phyloP scores from a whole-genome alignment of 495 filamentous ascomycete species.

The Trichoderma erinaceum region DNA sequence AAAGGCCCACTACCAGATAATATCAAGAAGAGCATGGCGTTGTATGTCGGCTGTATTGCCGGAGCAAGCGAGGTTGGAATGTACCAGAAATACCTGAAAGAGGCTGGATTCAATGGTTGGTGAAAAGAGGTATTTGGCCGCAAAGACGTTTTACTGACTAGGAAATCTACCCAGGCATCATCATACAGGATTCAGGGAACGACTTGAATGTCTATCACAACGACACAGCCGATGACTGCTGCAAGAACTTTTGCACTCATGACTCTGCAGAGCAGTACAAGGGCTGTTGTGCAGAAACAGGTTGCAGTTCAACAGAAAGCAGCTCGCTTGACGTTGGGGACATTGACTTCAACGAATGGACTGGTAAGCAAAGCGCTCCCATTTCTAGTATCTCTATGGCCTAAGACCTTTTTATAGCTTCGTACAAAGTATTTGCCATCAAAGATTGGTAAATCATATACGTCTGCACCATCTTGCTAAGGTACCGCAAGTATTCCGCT shows the following conservation, averaged over 20 bases:
- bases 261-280: conserved; percentile 8
- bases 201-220: conserved; percentile 56
- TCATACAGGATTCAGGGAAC: conserved; percentile 46
- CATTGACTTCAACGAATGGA: conserved; percentile 46
- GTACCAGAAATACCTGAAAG: conserved; percentile 50
- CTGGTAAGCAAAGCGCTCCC: conserved; percentile 33
- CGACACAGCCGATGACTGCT: conserved; percentile 22
- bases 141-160: conserved; percentile 10
- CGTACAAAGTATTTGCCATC: conserved; percentile 40
- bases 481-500: no score
- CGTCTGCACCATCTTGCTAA: not conserved
- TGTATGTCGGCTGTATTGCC: conserved; percentile 57
- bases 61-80: conserved; percentile 49
- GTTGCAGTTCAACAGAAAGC: conserved; percentile 18
- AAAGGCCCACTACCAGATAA: conserved; percentile 46
- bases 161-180: conserved; percentile 33
- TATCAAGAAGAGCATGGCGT: conserved; percentile 40
- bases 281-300: not conserved
- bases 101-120: conserved; percentile 51
- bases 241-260: conserved; percentile 20
- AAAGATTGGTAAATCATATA: conserved; percentile 20
- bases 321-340: not conserved
- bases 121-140: not conserved
- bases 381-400: not conserved
- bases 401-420: conserved; percentile 25